Conservation (phyloP, 2,329 filamentous ascomycete species). For the Pseudogymnoascus sp. region DNA sequence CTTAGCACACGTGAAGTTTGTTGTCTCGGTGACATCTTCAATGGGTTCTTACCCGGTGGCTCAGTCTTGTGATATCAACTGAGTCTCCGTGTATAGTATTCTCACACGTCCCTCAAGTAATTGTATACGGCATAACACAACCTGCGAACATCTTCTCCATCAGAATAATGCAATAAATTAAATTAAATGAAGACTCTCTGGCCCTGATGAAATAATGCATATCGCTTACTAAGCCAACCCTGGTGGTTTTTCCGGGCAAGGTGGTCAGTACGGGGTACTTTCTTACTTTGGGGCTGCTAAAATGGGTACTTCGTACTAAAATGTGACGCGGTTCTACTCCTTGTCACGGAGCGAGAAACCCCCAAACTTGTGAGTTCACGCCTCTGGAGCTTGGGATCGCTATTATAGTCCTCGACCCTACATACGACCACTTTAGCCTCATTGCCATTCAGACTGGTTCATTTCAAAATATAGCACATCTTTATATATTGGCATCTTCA, state of each 20-base stretch:
- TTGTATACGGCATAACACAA: background rate
- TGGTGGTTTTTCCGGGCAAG: constrained; percentile 5
- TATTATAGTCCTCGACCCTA: background rate
- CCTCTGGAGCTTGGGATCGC: background rate
- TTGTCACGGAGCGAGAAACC: background rate
- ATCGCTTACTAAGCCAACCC: background rate
- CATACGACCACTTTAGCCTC: background rate
- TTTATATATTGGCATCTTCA: constrained; percentile 5
- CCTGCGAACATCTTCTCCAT: background rate
- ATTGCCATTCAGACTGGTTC: background rate
- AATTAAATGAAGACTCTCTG: constrained; percentile 6
- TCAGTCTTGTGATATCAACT: background rate
- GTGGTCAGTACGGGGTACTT: constrained; percentile 6
- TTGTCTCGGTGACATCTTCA: background rate
- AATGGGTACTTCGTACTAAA: constrained; percentile 9
- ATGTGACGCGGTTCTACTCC: constrained; percentile 9
- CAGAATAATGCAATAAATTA: background rate
- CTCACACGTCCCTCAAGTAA: background rate
- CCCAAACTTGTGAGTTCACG: constrained; percentile 1
- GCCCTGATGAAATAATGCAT: constrained; percentile 1
- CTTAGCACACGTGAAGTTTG: constrained; percentile 2
- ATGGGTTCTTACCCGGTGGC: background rate
- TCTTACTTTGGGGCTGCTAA: background rate
- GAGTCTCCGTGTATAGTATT: background rate
- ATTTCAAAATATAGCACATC: background rate